Evolutionary conservation across 1,139 yeast genomes (phyloP).

Genomic region (Eremothecium gossypii): DNA sequence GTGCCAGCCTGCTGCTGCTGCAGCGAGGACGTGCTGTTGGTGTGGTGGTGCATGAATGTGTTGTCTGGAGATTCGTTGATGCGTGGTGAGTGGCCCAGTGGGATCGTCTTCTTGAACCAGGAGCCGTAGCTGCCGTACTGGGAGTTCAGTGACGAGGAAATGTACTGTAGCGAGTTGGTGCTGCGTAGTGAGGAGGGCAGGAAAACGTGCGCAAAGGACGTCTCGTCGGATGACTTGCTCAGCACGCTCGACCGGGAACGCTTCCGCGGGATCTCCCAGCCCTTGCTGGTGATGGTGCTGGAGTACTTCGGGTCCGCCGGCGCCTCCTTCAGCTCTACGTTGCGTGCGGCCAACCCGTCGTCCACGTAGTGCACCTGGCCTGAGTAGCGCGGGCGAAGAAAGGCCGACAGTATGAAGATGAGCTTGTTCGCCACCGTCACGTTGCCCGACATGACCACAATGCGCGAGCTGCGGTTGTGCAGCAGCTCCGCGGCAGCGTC

Average conservation of each 20-base stretch:
- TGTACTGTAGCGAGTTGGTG: slow-evolving; percentile 24
- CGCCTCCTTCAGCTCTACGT: neutral
- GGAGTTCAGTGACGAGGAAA: slow-evolving; percentile 28
- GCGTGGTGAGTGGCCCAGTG: slow-evolving; percentile 21
- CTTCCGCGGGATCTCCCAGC: slow-evolving; percentile 29
- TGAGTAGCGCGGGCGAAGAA: slow-evolving; percentile 26
- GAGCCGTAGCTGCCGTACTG: slow-evolving; percentile 28
- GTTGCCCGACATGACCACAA: slow-evolving; percentile 51
- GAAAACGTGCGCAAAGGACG: slow-evolving; percentile 24
- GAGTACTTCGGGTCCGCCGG: slow-evolving; percentile 2
- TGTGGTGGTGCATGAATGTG: slow-evolving; percentile 14
- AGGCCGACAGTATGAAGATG: slow-evolving; percentile 44
- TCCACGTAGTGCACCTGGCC: slow-evolving; percentile 8
- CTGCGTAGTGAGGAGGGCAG: slow-evolving; percentile 29
- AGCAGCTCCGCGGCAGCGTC: slow-evolving; percentile 32
- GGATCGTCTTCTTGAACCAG: slow-evolving; percentile 26
- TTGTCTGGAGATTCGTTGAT: slow-evolving; percentile 20
- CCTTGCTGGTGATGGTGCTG: slow-evolving; percentile 17
- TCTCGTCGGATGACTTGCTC: slow-evolving; percentile 23
- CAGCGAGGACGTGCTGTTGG: slow-evolving; percentile 21
- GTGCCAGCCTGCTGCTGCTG: slow-evolving; percentile 13
- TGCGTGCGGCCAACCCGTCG: neutral
- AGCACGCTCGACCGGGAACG: slow-evolving; percentile 15
- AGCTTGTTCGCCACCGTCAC: slow-evolving; percentile 54
- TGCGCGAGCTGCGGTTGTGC: slow-evolving; percentile 34